A percentile compares a stretch with the other conserved stretches of the same genome.
phyloP scores from a whole-genome alignment of 306 rosid species.

The Vicia sativa region DNA sequence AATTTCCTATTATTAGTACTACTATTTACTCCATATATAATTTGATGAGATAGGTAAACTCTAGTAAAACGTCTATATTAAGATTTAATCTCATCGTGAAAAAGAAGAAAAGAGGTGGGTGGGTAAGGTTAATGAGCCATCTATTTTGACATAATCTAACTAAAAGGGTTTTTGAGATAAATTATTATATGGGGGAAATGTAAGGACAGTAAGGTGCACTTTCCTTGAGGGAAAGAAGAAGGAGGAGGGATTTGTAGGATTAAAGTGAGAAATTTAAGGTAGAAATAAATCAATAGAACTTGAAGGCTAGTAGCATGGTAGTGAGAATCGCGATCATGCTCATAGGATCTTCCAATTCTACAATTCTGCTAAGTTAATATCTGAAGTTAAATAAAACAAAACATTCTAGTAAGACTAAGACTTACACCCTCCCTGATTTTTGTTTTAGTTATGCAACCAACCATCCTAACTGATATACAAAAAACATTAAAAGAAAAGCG shows the following conservation, averaged over 20 bases:
- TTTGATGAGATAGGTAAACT: conserved; percentile 18
- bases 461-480: not conserved
- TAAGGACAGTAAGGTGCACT: not conserved
- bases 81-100: too few species aligned
- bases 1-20: conserved; percentile 24
- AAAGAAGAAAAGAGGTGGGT: not conserved
- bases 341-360: too few species aligned
- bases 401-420: too few species aligned
- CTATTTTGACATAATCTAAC: conserved; percentile 34
- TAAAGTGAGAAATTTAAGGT: not conserved
- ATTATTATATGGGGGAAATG: not conserved
- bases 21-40: conserved; percentile 7
- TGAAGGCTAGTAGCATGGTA: not conserved
- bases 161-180: not conserved
- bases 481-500: too few species aligned
- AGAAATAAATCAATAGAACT: conserved; percentile 16
- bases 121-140: conserved; percentile 27
- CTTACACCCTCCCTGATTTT: too few species aligned
- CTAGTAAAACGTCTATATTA: conserved; percentile 7
- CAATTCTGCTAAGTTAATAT: too few species aligned
- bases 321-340: too few species aligned
- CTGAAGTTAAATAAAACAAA: not conserved
- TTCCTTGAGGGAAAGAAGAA: not conserved
- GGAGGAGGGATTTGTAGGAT: not conserved
- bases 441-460: not conserved